phyloP scores from a whole-genome alignment of 2,329 filamentous ascomycete genomes.

The Epichloe gansuensis region DNA sequence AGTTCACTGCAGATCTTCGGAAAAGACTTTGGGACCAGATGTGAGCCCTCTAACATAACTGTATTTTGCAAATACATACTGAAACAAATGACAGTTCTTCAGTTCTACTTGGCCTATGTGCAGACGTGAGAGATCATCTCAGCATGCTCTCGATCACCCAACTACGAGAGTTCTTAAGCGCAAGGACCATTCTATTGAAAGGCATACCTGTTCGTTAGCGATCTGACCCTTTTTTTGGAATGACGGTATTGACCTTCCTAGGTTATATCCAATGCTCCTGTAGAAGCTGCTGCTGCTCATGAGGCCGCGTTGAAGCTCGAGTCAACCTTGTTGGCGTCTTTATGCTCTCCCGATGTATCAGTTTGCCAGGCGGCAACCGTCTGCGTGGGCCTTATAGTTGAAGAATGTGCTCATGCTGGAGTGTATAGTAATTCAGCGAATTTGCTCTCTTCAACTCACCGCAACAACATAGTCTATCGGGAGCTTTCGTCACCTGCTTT shows the following conservation, averaged over 20 bases:
- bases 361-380: conserved; percentile 51
- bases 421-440: conserved; percentile 37
- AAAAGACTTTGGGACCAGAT: conserved; percentile 40
- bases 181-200: conserved; percentile 38
- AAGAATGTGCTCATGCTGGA: conserved; percentile 43
- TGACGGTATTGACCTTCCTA: conserved; percentile 16
- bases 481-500: conserved; percentile 52
- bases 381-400: conserved; percentile 48
- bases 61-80: neutral
- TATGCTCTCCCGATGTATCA: conserved; percentile 53
- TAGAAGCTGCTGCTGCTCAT: conserved; percentile 41
- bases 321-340: conserved; percentile 47
- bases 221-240: neutral
- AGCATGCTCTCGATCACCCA: conserved; percentile 31
- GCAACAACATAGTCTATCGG: conserved; percentile 47
- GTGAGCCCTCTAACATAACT: conserved; percentile 21
- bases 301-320: conserved; percentile 43
- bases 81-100: conserved; percentile 14
- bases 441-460: conserved; percentile 37
- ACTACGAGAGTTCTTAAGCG: conserved; percentile 43
- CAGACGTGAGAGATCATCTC: conserved; percentile 30
- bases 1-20: conserved; percentile 17
- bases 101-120: conserved; percentile 35
- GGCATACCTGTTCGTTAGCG: conserved; percentile 31
- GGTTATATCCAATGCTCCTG: conserved; percentile 41